Conservation (phyloP, 805 yeast genomes). For the Soucietia sequanensis region DNA sequence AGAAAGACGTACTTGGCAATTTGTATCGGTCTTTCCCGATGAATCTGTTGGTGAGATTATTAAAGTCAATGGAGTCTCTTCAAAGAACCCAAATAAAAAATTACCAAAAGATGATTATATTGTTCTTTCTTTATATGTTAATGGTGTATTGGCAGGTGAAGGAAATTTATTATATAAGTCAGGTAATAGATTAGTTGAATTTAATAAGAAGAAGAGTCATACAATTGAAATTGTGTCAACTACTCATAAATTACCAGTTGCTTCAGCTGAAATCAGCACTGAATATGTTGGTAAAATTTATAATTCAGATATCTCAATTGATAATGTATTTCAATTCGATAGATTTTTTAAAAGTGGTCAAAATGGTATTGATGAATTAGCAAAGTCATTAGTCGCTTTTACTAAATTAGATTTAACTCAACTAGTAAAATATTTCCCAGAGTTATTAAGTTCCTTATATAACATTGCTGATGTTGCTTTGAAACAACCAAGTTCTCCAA, state of each 20-base stretch:
- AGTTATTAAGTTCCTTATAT: constrained; percentile 41
- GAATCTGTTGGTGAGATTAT: constrained; percentile 74
- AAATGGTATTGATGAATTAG: constrained; percentile 42
- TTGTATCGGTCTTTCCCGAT: constrained; percentile 67
- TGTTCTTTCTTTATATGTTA: constrained; percentile 54
- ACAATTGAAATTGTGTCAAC: constrained; percentile 44
- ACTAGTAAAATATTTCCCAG: constrained; percentile 61
- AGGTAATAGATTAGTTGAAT: constrained; percentile 48
- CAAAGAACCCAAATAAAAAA: constrained; percentile 26
- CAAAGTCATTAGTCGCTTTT: constrained; percentile 47
- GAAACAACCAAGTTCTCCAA: constrained; percentile 20
- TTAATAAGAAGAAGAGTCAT: constrained; percentile 40
- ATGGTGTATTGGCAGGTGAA: constrained; percentile 62
- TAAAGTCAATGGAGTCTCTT: constrained; percentile 57
- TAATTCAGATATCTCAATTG: constrained; percentile 57
- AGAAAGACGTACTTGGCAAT: constrained; percentile 57
- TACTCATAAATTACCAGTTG: constrained; percentile 34
- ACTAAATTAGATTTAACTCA: constrained; percentile 54
- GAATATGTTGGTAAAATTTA: constrained; percentile 68
- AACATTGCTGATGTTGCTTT: constrained; percentile 27
- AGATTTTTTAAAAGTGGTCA: constrained; percentile 42
- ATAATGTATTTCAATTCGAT: constrained; percentile 54
- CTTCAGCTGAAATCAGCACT: constrained; percentile 53
- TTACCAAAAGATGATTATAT: constrained; percentile 51
- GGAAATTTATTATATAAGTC: constrained; percentile 53